phyloP scores from a whole-genome alignment of 768 basidiomycete genomes.

The Daedalea quercina region DNA sequence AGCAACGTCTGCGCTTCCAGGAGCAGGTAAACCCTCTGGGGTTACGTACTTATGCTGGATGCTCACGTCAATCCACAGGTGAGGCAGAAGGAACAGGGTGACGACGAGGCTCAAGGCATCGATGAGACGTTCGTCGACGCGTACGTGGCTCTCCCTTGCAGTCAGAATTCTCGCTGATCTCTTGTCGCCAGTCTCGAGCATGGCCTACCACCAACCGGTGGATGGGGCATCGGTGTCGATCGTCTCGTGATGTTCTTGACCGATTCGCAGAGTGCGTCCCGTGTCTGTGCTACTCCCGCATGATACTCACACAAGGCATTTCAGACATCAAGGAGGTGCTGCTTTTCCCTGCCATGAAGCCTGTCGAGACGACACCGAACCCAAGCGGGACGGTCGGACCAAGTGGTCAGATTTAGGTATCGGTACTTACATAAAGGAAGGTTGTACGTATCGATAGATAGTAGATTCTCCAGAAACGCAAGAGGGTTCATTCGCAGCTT shows the following conservation, averaged over 20 bases:
- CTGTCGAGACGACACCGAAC: constrained; percentile 45
- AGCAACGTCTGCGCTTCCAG: constrained; percentile 92
- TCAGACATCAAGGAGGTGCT: constrained; percentile 95
- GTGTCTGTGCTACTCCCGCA: background rate
- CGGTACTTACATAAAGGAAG: background rate
- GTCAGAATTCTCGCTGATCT: background rate
- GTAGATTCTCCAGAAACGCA: background rate
- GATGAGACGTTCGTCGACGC: constrained; percentile 96
- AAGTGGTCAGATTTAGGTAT: constrained; percentile 21
- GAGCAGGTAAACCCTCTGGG: constrained; percentile 55
- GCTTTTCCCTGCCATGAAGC: constrained; percentile 97
- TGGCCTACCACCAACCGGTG: constrained; percentile 94
- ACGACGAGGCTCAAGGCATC: constrained; percentile 96
- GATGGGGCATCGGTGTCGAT: constrained; percentile 96
- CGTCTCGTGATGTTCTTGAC: constrained; percentile 98
- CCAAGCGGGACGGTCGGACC: constrained; percentile 26
- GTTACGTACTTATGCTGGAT: background rate
- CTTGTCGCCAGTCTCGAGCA: constrained; percentile 70
- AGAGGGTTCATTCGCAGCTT: background rate
- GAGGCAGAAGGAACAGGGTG: constrained; percentile 92
- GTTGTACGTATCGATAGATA: background rate
- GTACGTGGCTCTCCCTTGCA: constrained; percentile 36
- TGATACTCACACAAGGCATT: constrained; percentile 6
- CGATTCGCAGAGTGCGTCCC: constrained; percentile 71
- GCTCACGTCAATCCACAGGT: constrained; percentile 31